These are phyloP conservation scores for Euclidium syriacum DNA, from an alignment of 345 rosid species.

Conservation along the genomic window DNA sequence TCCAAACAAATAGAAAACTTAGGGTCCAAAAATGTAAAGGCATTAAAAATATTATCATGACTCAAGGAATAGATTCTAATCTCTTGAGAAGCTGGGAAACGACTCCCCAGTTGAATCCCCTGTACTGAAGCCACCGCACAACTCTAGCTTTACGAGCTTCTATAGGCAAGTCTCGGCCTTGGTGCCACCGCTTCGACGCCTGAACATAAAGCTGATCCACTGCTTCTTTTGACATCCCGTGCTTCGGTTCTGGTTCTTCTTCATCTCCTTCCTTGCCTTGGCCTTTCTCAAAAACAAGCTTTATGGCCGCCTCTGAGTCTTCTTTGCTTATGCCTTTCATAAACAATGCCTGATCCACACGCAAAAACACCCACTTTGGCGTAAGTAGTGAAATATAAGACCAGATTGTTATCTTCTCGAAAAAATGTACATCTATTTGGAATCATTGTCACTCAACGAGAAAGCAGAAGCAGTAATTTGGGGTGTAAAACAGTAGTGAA, in stretches of 20 bases:
- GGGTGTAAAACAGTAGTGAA: neutral
- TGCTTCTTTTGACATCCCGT: constrained; percentile 55
- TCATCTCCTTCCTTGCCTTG: constrained; percentile 30
- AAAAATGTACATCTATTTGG: neutral
- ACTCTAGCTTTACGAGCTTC: constrained; percentile 74
- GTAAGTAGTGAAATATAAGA: neutral
- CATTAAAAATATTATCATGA: neutral
- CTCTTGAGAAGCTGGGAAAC: constrained; percentile 48
- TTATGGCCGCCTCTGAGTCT: constrained; percentile 66
- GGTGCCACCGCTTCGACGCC: constrained; percentile 68
- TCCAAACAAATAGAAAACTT: neutral
- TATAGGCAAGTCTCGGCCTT: constrained; percentile 49
- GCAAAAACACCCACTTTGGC: neutral
- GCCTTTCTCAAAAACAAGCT: constrained; percentile 50
- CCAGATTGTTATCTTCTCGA: neutral
- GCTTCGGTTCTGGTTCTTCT: constrained; percentile 41
- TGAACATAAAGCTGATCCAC: constrained; percentile 63
- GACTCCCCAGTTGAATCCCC: constrained; percentile 77
- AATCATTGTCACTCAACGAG: neutral
- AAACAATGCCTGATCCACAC: constrained; percentile 51
- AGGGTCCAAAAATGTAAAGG: neutral
- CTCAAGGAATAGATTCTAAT: constrained; percentile 40
- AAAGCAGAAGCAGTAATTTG: neutral
- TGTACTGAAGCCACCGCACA: constrained; percentile 85
- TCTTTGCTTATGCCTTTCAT: constrained; percentile 52